Percentiles rank a stretch among this genome's conserved stretches.
phyloP scores from a whole-genome alignment of 805 yeast species.

The Saturnispora ahearnii region DNA sequence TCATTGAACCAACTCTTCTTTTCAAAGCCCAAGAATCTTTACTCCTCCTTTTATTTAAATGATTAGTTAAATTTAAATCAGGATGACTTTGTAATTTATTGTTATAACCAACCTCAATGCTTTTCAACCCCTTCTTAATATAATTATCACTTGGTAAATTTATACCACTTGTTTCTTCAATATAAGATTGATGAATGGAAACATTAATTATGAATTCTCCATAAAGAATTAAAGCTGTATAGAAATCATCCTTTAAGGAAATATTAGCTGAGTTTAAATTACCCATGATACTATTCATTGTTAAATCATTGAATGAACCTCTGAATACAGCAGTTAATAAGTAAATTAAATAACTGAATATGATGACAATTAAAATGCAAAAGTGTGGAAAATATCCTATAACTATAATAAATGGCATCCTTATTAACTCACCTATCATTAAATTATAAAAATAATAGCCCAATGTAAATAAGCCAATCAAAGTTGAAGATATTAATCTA shows the following conservation, averaged over 20 bases:
- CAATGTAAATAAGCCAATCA: constrained; percentile 48
- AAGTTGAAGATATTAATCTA: constrained; percentile 54
- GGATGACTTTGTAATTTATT: constrained; percentile 21
- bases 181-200: constrained; percentile 57
- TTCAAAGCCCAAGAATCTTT: background rate
- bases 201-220: constrained; percentile 60
- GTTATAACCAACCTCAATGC: constrained; percentile 19
- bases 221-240: constrained; percentile 48
- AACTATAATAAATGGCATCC: constrained; percentile 47
- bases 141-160: constrained; percentile 45
- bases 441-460: constrained; percentile 36
- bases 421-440: constrained; percentile 32
- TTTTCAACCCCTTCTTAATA: constrained; percentile 31
- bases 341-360: constrained; percentile 46
- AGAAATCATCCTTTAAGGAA: constrained; percentile 52
- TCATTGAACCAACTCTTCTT: background rate
- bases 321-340: constrained; percentile 51
- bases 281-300: constrained; percentile 23
- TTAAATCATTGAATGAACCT: constrained; percentile 31
- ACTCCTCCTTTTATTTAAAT: background rate
- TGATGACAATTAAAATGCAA: constrained; percentile 39
- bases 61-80: constrained; percentile 16
- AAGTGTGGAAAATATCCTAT: constrained; percentile 63
- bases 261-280: constrained; percentile 28
- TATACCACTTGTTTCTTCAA: constrained; percentile 46